Percentiles rank a stretch among this genome's conserved stretches.
Conservation (phyloP, 1,284 basidiomycete genomes). For the Puccinia novopanici region DNA sequence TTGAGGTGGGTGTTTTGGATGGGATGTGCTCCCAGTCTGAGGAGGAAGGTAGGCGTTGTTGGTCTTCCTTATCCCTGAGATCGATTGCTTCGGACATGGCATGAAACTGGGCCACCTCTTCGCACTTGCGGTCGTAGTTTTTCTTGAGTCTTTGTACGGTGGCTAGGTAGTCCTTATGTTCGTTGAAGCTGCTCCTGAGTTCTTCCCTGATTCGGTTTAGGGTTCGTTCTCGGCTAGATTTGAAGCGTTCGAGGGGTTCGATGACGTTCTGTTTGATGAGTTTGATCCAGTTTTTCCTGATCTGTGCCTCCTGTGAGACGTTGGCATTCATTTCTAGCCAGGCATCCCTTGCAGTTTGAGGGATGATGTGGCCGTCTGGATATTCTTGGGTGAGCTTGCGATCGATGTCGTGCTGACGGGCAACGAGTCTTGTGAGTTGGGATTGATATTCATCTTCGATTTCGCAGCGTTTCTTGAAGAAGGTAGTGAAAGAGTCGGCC, state of each 20-base stretch:
- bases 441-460: constrained; percentile 47
- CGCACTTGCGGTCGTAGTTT: constrained; percentile 47
- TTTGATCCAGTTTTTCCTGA: constrained; percentile 40
- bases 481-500: constrained; percentile 27
- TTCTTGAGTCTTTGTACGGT: constrained; percentile 49
- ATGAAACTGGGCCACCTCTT: constrained; percentile 45
- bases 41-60: neutral
- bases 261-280: constrained; percentile 42
- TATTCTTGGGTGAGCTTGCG: constrained; percentile 20
- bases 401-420: constrained; percentile 36
- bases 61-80: constrained; percentile 46
- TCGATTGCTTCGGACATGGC: constrained; percentile 29
- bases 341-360: constrained; percentile 22
- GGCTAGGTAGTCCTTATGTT: constrained; percentile 43
- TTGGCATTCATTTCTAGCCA: constrained; percentile 41
- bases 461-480: constrained; percentile 50
- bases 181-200: constrained; percentile 26
- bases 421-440: constrained; percentile 24
- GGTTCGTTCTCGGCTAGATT: constrained; percentile 25
- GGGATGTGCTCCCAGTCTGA: constrained; percentile 48
- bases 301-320: constrained; percentile 39
- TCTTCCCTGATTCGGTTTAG: constrained; percentile 43
- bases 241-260: constrained; percentile 42
- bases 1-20: neutral
- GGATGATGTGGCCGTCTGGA: constrained; percentile 9